These are phyloP conservation scores for Rauvolfia tetraphylla DNA, from an alignment of 257 asterid species.

Conservation along the genomic window DNA sequence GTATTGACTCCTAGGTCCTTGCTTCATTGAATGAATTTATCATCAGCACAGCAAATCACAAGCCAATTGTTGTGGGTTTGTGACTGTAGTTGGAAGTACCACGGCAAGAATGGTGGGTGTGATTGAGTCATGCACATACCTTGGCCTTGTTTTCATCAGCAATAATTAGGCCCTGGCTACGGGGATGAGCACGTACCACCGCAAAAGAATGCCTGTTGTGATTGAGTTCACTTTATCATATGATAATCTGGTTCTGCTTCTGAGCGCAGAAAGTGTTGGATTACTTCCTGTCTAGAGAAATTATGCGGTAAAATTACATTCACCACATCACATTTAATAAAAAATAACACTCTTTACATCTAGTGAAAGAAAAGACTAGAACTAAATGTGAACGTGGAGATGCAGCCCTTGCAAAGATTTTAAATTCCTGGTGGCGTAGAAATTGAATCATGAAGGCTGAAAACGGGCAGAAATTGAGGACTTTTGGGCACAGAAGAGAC, in stretches of 20 bases:
- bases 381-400: not conserved
- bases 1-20: not conserved
- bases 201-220: no score
- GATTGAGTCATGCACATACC: not conserved
- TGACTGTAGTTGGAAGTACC: not conserved
- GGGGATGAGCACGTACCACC: no score
- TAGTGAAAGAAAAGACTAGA: not conserved
- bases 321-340: no score
- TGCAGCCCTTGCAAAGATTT: not conserved
- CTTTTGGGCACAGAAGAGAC: not conserved
- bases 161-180: not conserved
- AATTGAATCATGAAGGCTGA: conserved; percentile 8
- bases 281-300: no score
- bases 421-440: not conserved
- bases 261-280: no score
- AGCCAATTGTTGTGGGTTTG: not conserved
- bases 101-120: conserved; percentile 2
- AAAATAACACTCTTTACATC: not conserved
- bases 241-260: no score
- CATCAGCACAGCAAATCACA: not conserved
- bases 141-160: not conserved
- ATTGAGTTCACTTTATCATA: no score
- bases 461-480: not conserved
- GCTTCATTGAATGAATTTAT: not conserved
- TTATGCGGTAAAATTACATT: no score